A percentile compares a stretch with the other conserved stretches of the same genome.
Conservation (phyloP, 1,284 basidiomycete genomes). For the Bondarzewia mesenterica region DNA sequence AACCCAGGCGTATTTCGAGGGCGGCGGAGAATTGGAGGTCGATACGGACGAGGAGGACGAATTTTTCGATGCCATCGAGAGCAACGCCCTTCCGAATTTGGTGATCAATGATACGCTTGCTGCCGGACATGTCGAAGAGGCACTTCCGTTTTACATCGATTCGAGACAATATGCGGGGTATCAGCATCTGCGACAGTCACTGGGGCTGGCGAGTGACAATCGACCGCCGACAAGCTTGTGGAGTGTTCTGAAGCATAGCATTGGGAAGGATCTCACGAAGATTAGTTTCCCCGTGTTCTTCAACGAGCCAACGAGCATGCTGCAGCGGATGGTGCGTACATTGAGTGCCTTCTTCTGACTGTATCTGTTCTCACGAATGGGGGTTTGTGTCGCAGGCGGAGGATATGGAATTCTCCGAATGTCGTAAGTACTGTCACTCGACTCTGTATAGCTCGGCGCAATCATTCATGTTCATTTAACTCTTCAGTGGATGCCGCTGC, state of each 20-base stretch:
- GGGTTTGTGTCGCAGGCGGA: conserved; percentile 52
- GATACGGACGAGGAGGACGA: conserved; percentile 92
- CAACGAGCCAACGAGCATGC: conserved; percentile 95
- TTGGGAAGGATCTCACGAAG: conserved; percentile 95
- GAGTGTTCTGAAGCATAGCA: conserved; percentile 93
- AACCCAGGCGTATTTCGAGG: not conserved
- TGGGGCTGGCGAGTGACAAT: conserved; percentile 74
- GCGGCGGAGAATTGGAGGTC: conserved; percentile 31
- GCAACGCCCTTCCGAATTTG: conserved; percentile 69
- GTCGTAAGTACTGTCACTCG: conserved; percentile 49
- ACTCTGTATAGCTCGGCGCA: not conserved
- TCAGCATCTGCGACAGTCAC: conserved; percentile 47
- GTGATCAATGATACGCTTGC: conserved; percentile 57
- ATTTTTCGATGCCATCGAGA: conserved; percentile 96
- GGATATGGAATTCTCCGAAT: conserved; percentile 95
- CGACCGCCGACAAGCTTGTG: conserved; percentile 89
- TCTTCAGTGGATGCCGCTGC: conserved; percentile 76
- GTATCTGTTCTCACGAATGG: not conserved
- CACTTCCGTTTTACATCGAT: conserved; percentile 27
- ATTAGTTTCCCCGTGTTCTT: conserved; percentile 96
- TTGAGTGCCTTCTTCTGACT: not conserved
- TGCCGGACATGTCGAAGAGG: conserved; percentile 17
- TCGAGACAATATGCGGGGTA: conserved; percentile 66
- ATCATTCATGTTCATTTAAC: not conserved
- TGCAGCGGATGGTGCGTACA: conserved; percentile 66